Evolutionary conservation across 2,329 filamentous ascomycete genomes (phyloP).

Genomic region (Aotearoamyces nothofagi): DNA sequence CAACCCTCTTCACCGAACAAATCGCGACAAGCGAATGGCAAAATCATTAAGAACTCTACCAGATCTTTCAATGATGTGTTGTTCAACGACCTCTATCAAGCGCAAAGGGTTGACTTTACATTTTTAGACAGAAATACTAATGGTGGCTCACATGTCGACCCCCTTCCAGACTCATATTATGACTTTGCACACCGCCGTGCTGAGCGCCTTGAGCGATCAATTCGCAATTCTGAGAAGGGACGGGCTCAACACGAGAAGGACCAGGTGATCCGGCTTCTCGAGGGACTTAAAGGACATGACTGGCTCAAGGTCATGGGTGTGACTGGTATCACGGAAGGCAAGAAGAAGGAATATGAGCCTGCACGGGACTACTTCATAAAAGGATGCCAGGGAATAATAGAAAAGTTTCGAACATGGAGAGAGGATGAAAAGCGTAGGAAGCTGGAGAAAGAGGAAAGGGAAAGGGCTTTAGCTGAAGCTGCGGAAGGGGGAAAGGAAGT

Average conservation of each 20-base stretch:
- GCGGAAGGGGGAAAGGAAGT: slow-evolving; percentile 27
- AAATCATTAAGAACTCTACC: slow-evolving; percentile 22
- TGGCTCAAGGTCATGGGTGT: slow-evolving; percentile 91
- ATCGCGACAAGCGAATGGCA: slow-evolving; percentile 2
- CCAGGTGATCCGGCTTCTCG: slow-evolving; percentile 50
- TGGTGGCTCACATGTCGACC: slow-evolving; percentile 30
- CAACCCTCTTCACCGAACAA: slow-evolving; percentile 8
- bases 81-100: slow-evolving; percentile 39
- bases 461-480: slow-evolving; percentile 38
- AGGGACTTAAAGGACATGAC: slow-evolving; percentile 77
- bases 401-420: slow-evolving; percentile 81
- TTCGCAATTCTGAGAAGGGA: slow-evolving; percentile 48
- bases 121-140: slow-evolving; percentile 30
- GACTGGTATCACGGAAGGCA: slow-evolving; percentile 62
- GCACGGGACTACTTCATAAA: slow-evolving; percentile 74
- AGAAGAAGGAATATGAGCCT: slow-evolving; percentile 74
- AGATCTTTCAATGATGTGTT: slow-evolving; percentile 39
- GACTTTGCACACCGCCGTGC: slow-evolving; percentile 40
- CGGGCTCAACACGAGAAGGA: slow-evolving; percentile 52
- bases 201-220: slow-evolving; percentile 43
- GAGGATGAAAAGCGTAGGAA: slow-evolving; percentile 78
- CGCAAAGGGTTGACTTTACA: slow-evolving; percentile 39
- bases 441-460: slow-evolving; percentile 64
- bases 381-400: slow-evolving; percentile 66
- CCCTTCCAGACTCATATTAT: slow-evolving; percentile 39